phyloP scores from a whole-genome alignment of 169 alveolate species.

The Sarcocystis neurona region DNA sequence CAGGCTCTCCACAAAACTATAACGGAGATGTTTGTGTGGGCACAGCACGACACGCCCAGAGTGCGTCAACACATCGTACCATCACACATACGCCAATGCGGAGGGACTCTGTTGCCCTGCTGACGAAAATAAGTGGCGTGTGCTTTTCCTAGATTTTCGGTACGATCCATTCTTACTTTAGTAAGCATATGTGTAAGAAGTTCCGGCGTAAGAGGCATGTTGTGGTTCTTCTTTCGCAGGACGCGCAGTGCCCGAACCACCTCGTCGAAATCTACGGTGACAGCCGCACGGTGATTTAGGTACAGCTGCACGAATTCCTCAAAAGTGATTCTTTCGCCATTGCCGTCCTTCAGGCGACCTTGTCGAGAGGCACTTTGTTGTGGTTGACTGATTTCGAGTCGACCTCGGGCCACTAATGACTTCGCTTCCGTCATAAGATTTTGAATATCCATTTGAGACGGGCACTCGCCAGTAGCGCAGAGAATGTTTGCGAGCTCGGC shows the following conservation, averaged over 20 bases:
- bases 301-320: conserved; percentile 59
- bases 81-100: too few species aligned
- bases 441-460: conserved; percentile 86
- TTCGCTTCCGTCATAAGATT: conserved; percentile 81
- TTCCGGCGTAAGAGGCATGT: conserved; percentile 20
- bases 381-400: too few species aligned
- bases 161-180: background rate
- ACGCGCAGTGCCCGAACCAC: conserved; percentile 46
- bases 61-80: too few species aligned
- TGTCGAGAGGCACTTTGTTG: conserved; percentile 70
- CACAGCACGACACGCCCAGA: too few species aligned
- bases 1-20: too few species aligned
- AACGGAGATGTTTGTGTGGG: too few species aligned
- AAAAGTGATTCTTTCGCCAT: conserved; percentile 75
- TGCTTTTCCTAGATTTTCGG: background rate
- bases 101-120: too few species aligned
- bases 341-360: conserved; percentile 74
- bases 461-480: conserved; percentile 90
- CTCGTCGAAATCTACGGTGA: conserved; percentile 36
- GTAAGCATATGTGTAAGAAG: conserved; percentile 2
- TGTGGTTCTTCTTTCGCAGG: conserved; percentile 30
- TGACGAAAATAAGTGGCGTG: background rate
- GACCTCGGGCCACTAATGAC: background rate
- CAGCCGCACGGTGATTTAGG: conserved; percentile 64
- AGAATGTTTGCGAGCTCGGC: conserved; percentile 86